Evolutionary conservation across 2,329 filamentous ascomycete species (phyloP), one percentile per base, ranked within the genome.

Genomic region (Sporothrix luriei): DNA sequence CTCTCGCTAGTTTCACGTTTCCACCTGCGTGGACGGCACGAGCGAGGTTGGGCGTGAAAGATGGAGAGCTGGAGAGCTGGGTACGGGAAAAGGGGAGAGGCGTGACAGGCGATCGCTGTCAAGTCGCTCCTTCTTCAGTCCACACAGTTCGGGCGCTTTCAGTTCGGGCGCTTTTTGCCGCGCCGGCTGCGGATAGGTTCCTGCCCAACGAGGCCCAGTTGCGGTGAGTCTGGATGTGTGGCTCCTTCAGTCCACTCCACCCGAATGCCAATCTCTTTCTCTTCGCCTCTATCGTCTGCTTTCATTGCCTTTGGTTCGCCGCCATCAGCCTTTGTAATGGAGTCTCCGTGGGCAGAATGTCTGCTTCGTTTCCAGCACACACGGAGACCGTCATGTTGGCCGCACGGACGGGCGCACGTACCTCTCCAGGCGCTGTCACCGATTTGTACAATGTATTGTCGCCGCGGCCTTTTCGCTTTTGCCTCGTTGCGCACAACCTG

Each of bases 321-420:
- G 21, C 21, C 16, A 9, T 13, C 55, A 21, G 11, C 38, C 4
- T 21, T 19, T 43, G 19, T 61, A 43, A 40, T 61, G 33, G 54
- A 2, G 33, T 40, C 24, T 29, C 52, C 38, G 5, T 9, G 7
- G 24, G 9, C n/a, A 16, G 16, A 24, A 3, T 29, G 51, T 1
- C 11, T 29, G 24, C 51, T 49, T 16, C 43, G 19, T 49, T 19
- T 19, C 13, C 6, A 33, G 16, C 14, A 24, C 55, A 43, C 55
- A 40, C 10, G 26, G 54, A 38, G 9, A 57, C 29, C 40, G 26
- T 51, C 46, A 65, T 43, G 61, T 19, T 26, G 33, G 38, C 62
- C 48, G 62, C 62, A 66, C 62, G 48, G 62, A 66, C 62, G n/a
- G 46, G 29, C 62, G 62, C 62, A 66, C 62, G 48, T 19, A 66